Base-by-base conservation (phyloP, 495 filamentous ascomycete species). In the Xylaria cubensis region DNA sequence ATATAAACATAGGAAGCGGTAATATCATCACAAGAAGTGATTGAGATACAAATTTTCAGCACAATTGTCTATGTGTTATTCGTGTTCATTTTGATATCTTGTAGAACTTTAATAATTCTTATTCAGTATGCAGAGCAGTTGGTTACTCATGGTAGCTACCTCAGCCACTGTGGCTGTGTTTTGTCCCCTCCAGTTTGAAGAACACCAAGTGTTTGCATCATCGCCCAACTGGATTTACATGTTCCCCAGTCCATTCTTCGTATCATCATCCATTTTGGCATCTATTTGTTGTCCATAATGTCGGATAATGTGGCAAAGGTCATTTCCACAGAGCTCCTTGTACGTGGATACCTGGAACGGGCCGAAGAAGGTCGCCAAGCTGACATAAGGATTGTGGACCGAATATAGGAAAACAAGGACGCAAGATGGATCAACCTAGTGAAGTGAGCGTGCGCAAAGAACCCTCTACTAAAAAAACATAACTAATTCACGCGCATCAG, bases 341-440 rank as follows among this genome's bases (percentile, higher is more conserved):
- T 80, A 76, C 9, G 78, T 73, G 21, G 36, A 50, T 42, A 32
- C 48, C 44, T 29, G 21, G 19, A 67, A 53, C 15, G 21, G 19
- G 15, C 24, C 0, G 26, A 34, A 24, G n/a, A n/a, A n/a, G n/a
- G n/a, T n/a, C n/a, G n/a, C 24, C 32, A 4, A 58, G 24, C 61
- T 66, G 41, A 32, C 44, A 46, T 42, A 1, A 15, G 17, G 7
- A 26, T 70, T 17, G 26, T 17, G 72, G 46, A 7, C 13, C 6
- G 44, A 63, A 62, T 34, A 4, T 41, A 81, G 80, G 77, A 82
- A 39, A 80, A 79, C 61, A 78, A 82, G 67, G 90, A 92, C 72
- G 90, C 91, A 24, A 83, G 82, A 77, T 93, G 91, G 90, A 84
- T 88, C 63, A 88, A 86, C 75, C 82, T 91, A 26, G 86, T 91